phyloP scores from a whole-genome alignment of 345 rosid genomes.

The Populus davidiana region DNA sequence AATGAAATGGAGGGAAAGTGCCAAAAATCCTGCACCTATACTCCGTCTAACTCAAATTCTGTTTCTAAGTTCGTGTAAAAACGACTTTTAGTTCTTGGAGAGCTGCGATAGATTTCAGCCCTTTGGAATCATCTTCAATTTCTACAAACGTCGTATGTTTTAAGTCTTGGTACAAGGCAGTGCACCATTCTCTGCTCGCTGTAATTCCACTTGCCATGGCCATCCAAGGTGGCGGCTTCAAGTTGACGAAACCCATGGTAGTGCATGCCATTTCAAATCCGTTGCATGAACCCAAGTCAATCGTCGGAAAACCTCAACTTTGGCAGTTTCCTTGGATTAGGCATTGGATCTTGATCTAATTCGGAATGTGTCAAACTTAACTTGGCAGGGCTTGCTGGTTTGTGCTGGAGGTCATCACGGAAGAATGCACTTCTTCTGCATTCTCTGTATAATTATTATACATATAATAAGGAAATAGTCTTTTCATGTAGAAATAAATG shows the following conservation, averaged over 20 bases:
- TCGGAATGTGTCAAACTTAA: neutral
- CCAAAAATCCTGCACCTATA: neutral
- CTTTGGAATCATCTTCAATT: conserved; percentile 7
- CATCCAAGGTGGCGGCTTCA: neutral
- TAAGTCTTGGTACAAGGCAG: conserved; percentile 8
- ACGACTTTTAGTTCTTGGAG: neutral
- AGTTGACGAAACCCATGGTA: conserved; percentile 8
- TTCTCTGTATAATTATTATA: neutral
- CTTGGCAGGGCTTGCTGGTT: conserved; percentile 13
- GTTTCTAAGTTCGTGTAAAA: no score
- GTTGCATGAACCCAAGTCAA: neutral
- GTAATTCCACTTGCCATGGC: neutral
- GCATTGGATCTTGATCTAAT: neutral
- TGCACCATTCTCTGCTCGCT: conserved; percentile 13
- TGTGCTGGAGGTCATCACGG: neutral
- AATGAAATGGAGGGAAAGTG: neutral
- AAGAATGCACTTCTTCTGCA: neutral
- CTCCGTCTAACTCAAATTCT: neutral
- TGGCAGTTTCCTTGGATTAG: neutral
- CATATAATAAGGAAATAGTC: no score
- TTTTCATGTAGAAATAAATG: no score
- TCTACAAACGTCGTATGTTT: neutral
- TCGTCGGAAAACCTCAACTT: neutral
- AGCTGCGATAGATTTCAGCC: neutral
- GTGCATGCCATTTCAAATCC: conserved; percentile 11